Conservation (phyloP, 2,329 filamentous ascomycete genomes). For the Fusarium gaditjirri region DNA sequence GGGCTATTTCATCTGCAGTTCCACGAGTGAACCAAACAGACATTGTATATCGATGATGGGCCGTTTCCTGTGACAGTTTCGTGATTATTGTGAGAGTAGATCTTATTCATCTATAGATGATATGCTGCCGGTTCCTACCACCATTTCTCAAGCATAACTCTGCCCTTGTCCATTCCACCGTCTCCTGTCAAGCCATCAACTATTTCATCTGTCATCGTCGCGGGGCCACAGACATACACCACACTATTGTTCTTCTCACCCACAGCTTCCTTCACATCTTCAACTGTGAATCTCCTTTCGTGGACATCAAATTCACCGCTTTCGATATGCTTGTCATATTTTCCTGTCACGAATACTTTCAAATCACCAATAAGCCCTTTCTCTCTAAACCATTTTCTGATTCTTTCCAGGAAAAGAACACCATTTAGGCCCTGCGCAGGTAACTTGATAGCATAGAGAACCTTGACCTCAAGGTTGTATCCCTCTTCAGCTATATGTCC, state of each 20-base stretch:
- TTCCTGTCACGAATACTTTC: slow-evolving; percentile 59
- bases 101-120: neutral
- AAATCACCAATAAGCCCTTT: slow-evolving; percentile 51
- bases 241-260: slow-evolving; percentile 52
- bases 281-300: slow-evolving; percentile 54
- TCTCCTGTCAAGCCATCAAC: slow-evolving; percentile 57
- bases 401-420: slow-evolving; percentile 63
- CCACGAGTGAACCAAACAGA: neutral
- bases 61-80: neutral
- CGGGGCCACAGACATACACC: slow-evolving; percentile 76
- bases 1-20: neutral
- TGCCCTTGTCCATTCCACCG: slow-evolving; percentile 55
- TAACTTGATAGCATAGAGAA: slow-evolving; percentile 70
- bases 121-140: slow-evolving; percentile 57
- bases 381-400: slow-evolving; percentile 55
- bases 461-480: slow-evolving; percentile 56
- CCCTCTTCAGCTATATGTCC: slow-evolving; percentile 62
- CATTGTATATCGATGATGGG: neutral
- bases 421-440: slow-evolving; percentile 44
- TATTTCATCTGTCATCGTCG: slow-evolving; percentile 74
- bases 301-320: slow-evolving; percentile 33
- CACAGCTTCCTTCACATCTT: slow-evolving; percentile 56
- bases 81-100: neutral
- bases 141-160: slow-evolving; percentile 71
- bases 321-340: neutral